Percentiles rank a stretch among this genome's conserved stretches.
phyloP scores from a whole-genome alignment of 2,329 filamentous ascomycete genomes.

The Fusarium odoratissimum region DNA sequence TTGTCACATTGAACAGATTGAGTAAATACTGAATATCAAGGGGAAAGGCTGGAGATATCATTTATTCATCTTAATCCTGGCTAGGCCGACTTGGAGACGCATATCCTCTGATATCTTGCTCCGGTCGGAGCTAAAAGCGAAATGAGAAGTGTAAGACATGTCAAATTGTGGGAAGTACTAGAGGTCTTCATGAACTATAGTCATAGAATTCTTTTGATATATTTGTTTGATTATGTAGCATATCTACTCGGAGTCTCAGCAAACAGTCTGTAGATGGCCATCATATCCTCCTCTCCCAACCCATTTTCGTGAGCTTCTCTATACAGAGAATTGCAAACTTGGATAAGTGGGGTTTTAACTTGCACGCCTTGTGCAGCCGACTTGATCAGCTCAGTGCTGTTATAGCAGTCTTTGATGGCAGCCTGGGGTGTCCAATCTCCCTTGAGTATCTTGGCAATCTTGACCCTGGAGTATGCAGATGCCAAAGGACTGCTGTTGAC shows the following conservation, averaged over 20 bases:
- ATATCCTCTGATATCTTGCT: too few relatives aligned
- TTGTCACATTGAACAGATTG: too few relatives aligned
- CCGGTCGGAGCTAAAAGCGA: too few relatives aligned
- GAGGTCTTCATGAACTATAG: too few relatives aligned
- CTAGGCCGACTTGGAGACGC: too few relatives aligned
- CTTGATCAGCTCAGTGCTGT: neutral
- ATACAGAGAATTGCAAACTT: neutral
- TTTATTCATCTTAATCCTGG: too few relatives aligned
- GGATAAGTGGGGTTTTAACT: neutral
- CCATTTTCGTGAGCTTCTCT: neutral
- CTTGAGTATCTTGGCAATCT: neutral
- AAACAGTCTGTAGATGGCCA: neutral
- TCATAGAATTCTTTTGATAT: too few relatives aligned
- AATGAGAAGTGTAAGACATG: too few relatives aligned
- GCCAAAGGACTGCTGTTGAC: neutral
- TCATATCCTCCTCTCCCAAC: neutral
- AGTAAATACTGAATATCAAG: too few relatives aligned
- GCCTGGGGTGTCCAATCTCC: neutral
- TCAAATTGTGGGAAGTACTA: too few relatives aligned
- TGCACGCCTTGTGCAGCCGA: neutral
- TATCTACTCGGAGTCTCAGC: neutral
- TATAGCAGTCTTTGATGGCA: neutral
- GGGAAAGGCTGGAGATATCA: too few relatives aligned
- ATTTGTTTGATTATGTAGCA: fast-evolving
- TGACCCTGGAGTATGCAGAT: neutral